These are phyloP conservation scores for Chaetoscypha palmicola DNA, from an alignment of 2,329 filamentous ascomycete genomes.

Conservation along the genomic window DNA sequence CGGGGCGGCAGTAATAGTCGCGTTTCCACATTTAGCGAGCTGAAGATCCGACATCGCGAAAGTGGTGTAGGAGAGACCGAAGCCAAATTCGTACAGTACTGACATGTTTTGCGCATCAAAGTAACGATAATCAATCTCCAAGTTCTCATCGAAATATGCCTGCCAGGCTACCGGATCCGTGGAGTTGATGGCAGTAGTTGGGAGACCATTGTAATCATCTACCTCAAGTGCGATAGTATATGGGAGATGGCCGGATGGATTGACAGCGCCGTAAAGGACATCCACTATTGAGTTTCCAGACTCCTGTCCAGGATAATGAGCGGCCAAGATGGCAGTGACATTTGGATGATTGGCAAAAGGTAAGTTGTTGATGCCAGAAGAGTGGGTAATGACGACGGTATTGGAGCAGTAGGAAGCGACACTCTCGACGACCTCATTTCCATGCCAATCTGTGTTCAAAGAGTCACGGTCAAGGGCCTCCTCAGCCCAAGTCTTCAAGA, in stretches of 20 bases:
- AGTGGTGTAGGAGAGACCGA: constrained; percentile 65
- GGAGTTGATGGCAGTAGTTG: constrained; percentile 64
- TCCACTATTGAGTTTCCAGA: constrained; percentile 73
- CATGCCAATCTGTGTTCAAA: constrained; percentile 14
- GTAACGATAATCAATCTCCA: constrained; percentile 45
- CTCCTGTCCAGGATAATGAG: constrained; percentile 77
- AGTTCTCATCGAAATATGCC: constrained; percentile 40
- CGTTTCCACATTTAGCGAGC: constrained; percentile 13
- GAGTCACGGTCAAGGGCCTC: constrained; percentile 59
- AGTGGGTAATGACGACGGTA: constrained; percentile 59
- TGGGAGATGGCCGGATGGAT: constrained; percentile 71
- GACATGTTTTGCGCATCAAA: constrained; percentile 38
- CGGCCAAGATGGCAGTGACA: constrained; percentile 71
- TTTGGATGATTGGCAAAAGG: constrained; percentile 68
- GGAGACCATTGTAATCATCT: constrained; percentile 47
- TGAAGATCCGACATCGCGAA: constrained; percentile 59
- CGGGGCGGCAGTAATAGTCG: constrained; percentile 4
- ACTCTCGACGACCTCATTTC: constrained; percentile 22
- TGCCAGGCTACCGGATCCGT: constrained; percentile 63
- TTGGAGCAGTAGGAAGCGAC: constrained; percentile 45
- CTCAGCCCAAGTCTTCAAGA: constrained; percentile 60
- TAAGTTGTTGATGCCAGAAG: constrained; percentile 56
- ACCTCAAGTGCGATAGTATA: constrained; percentile 47
- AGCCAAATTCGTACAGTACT: constrained; percentile 35
- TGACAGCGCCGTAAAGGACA: constrained; percentile 69